Conservation (phyloP, 116 monocot genomes). For the Trichopus zeylanicus region DNA sequence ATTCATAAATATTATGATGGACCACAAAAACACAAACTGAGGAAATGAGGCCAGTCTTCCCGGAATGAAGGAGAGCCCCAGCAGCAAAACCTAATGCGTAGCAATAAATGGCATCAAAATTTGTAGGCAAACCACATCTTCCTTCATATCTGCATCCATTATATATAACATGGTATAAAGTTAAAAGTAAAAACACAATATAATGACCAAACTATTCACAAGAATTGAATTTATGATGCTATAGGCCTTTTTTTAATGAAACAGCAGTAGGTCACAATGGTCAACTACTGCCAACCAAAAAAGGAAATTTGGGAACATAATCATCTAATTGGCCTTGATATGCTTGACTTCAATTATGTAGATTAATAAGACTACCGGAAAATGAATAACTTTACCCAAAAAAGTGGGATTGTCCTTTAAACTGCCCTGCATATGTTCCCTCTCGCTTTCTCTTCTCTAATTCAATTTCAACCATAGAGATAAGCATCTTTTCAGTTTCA, state of each 20-base stretch:
- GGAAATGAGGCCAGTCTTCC: constrained; percentile 89
- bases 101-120: constrained; percentile 95
- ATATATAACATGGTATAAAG: neutral
- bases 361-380: neutral
- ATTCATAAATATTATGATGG: no score
- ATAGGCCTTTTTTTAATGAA: no score
- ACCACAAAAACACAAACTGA: constrained; percentile 48
- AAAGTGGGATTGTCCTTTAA: constrained; percentile 97
- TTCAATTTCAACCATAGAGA: constrained; percentile 92
- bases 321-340: neutral
- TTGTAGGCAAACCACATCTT: constrained; percentile 92
- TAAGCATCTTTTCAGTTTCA: constrained; percentile 98
- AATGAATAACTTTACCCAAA: constrained; percentile 56
- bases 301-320: no score
- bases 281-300: no score
- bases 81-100: constrained; percentile 90
- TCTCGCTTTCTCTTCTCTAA: constrained; percentile 70
- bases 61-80: constrained; percentile 72
- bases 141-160: constrained; percentile 76
- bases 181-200: neutral
- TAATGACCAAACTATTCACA: neutral
- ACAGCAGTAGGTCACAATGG: no score
- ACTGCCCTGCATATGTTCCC: constrained; percentile 60
- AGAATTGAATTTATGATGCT: neutral
- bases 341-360: neutral